phyloP scores from a whole-genome alignment of 768 basidiomycete genomes.

The Rhodotorula taiwanensis region DNA sequence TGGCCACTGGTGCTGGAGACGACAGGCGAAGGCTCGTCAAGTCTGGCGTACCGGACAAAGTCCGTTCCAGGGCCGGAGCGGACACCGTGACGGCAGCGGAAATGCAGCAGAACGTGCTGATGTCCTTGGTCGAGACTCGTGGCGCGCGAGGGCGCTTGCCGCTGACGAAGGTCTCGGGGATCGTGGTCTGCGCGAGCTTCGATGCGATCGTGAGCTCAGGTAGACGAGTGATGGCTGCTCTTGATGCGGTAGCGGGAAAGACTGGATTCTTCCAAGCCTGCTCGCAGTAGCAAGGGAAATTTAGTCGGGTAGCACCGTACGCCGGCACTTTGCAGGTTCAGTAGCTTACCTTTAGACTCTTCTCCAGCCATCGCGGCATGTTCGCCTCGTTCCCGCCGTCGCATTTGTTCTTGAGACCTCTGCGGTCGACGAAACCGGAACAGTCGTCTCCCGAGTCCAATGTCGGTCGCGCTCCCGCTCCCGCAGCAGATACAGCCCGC shows the following conservation, averaged over 20 bases:
- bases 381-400: constrained; percentile 22
- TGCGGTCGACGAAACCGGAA: constrained; percentile 1
- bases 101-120: constrained; percentile 9
- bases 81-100: background rate
- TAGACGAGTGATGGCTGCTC: constrained; percentile 8
- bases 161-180: background rate
- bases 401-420: constrained; percentile 23
- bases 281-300: too few relatives aligned
- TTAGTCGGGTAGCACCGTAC: too few relatives aligned
- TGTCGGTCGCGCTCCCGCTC: background rate
- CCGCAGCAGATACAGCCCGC: background rate
- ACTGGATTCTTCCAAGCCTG: constrained; percentile 44
- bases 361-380: constrained; percentile 60
- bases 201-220: background rate
- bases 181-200: background rate
- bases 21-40: too few relatives aligned
- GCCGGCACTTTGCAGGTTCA: background rate
- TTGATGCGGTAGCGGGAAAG: constrained; percentile 51
- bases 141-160: background rate
- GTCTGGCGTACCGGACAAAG: too few relatives aligned
- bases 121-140: background rate
- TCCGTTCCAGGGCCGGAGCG: too few relatives aligned
- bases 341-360: constrained; percentile 54
- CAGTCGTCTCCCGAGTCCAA: too few relatives aligned
- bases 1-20: background rate